Conservation (phyloP, 2,329 filamentous ascomycete species). For the Aspergillus sp. region DNA sequence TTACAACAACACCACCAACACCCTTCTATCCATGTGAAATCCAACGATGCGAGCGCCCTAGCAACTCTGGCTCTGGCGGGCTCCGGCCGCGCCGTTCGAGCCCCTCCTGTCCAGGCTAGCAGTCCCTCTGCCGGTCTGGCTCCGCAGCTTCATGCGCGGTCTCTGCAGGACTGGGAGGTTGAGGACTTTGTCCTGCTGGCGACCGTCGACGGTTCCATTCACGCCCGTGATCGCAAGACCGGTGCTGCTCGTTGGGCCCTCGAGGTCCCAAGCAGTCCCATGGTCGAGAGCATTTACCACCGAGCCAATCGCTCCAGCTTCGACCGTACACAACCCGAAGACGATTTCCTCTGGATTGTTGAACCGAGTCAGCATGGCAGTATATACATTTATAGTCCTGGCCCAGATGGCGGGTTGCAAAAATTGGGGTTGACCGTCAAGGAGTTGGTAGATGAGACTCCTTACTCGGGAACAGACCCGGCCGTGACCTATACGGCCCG, state of each 20-base stretch:
- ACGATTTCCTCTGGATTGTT: conserved; percentile 91
- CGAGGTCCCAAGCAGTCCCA: conserved; percentile 70
- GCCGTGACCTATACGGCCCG: conserved; percentile 84
- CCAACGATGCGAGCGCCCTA: conserved; percentile 83
- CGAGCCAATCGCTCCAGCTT: conserved; percentile 61
- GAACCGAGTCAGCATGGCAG: conserved; percentile 84
- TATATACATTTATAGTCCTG: conserved; percentile 80
- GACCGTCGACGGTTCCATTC: conserved; percentile 97
- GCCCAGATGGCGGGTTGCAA: conserved; percentile 44
- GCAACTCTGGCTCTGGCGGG: conserved; percentile 93
- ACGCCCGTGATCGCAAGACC: conserved; percentile 83
- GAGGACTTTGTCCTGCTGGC: conserved; percentile 99
- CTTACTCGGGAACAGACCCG: conserved; percentile 69
- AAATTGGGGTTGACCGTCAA: conserved; percentile 55
- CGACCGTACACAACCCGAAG: conserved; percentile 58
- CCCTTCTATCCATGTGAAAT: conserved; percentile 29
- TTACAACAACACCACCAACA: conserved; percentile 6
- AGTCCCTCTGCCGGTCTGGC: conserved; percentile 61
- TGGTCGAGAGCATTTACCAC: conserved; percentile 86
- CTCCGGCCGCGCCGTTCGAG: conserved; percentile 75
- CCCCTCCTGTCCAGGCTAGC: conserved; percentile 73
- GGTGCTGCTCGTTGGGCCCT: conserved; percentile 83
- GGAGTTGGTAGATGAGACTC: conserved; percentile 77
- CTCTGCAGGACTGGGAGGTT: conserved; percentile 98
- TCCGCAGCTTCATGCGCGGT: conserved; percentile 91